Percentiles rank a stretch among this genome's conserved stretches.
Conservation (phyloP, 148 eudicot genomes). For the Persicaria maculosa region DNA sequence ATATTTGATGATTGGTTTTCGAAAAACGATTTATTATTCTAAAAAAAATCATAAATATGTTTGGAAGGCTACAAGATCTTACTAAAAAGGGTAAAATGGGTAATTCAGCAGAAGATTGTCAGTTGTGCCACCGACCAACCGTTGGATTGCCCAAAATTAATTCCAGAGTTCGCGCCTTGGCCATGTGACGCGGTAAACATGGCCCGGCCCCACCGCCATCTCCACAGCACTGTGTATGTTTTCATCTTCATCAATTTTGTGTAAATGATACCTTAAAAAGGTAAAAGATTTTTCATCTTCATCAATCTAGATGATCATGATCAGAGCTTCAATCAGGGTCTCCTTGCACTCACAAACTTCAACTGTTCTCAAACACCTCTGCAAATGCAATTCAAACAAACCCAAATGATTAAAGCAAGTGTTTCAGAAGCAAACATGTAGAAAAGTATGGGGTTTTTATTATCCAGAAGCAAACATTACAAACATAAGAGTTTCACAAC, state of each 20-base stretch:
- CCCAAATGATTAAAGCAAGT: no score
- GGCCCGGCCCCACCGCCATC: conserved; percentile 9
- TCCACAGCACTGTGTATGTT: not conserved
- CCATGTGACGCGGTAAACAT: conserved; percentile 11
- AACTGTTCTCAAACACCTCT: not conserved
- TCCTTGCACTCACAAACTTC: not conserved
- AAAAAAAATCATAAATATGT: no score
- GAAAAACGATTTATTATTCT: no score
- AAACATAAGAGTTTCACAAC: not conserved
- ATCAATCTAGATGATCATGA: not conserved
- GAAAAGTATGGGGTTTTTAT: no score
- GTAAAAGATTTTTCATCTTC: not conserved
- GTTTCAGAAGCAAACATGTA: no score
- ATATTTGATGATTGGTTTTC: no score
- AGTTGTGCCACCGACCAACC: conserved; percentile 9
- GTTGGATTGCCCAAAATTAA: not conserved
- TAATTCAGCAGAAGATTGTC: not conserved
- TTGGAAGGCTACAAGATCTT: no score
- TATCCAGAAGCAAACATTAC: not conserved
- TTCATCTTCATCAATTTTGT: not conserved
- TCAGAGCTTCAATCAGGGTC: not conserved
- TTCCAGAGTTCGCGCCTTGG: conserved; percentile 5
- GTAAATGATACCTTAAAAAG: not conserved
- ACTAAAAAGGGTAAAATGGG: conserved; percentile 7
- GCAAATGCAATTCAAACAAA: not conserved